A percentile compares a stretch with the other conserved stretches of the same genome.
Conservation (phyloP, 2,329 filamentous ascomycete genomes). For the Spiromastix sp. region DNA sequence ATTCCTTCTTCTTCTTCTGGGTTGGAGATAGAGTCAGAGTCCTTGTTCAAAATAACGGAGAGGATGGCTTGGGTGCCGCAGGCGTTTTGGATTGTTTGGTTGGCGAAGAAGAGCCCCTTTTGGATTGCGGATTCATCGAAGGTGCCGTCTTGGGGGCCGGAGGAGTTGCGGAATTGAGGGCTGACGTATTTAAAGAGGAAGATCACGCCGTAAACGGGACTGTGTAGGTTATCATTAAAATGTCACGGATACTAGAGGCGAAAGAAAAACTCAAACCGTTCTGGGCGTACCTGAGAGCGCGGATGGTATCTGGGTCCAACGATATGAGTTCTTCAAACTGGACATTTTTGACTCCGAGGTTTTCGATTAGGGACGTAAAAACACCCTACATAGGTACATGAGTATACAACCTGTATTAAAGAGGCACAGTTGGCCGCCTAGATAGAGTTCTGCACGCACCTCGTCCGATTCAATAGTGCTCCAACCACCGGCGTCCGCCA, state of each 20-base stretch:
- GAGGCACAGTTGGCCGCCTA: not conserved
- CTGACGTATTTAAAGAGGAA: constrained; percentile 85
- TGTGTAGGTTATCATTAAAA: constrained; percentile 25
- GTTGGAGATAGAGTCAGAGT: constrained; percentile 19
- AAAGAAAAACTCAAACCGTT: not conserved
- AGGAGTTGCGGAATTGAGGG: constrained; percentile 53
- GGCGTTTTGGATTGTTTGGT: constrained; percentile 96
- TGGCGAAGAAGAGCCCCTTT: constrained; percentile 74
- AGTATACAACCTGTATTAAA: constrained; percentile 4
- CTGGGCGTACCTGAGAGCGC: constrained; percentile 31
- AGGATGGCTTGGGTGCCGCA: constrained; percentile 94
- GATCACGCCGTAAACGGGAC: constrained; percentile 86
- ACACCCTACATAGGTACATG: constrained; percentile 54
- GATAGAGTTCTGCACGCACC: constrained; percentile 43
- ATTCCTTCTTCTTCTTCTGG: constrained; percentile 31
- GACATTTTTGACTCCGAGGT: constrained; percentile 81
- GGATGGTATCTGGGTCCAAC: constrained; percentile 59
- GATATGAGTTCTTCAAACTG: constrained; percentile 95
- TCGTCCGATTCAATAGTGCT: constrained; percentile 97
- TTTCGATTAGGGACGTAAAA: constrained; percentile 92
- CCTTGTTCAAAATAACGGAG: constrained; percentile 81
- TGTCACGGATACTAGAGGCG: constrained; percentile 9
- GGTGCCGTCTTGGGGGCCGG: constrained; percentile 64
- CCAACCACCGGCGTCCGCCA: constrained; percentile 62
- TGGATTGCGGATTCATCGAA: constrained; percentile 69